Conservation (phyloP, 2,329 filamentous ascomycete genomes). For the Aspergillus ibericus region DNA sequence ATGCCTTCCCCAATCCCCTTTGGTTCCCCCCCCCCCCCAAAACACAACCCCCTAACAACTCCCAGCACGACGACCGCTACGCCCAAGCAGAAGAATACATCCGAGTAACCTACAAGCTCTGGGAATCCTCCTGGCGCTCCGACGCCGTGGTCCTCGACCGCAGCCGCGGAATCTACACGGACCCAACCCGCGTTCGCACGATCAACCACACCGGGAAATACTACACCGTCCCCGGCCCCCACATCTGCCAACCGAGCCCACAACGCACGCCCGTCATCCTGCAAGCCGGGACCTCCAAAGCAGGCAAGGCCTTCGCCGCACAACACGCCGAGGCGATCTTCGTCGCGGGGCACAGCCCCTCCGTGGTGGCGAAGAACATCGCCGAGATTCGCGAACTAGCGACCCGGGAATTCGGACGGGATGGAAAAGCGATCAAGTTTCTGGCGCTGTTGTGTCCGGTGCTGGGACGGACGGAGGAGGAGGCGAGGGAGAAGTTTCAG, state of each 20-base stretch:
- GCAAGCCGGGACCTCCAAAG: slow-evolving; percentile 67
- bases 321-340: slow-evolving; percentile 73
- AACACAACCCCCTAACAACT: slow-evolving; percentile 1
- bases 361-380: slow-evolving; percentile 61
- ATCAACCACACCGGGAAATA: slow-evolving; percentile 68
- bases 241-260: slow-evolving; percentile 65
- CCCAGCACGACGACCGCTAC: slow-evolving; percentile 65
- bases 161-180: slow-evolving; percentile 60
- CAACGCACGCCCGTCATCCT: slow-evolving; percentile 69
- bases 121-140: slow-evolving; percentile 66
- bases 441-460: slow-evolving; percentile 66
- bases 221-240: slow-evolving; percentile 64
- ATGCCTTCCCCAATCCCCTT: too few relatives aligned
- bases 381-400: slow-evolving; percentile 63
- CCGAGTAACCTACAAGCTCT: slow-evolving; percentile 65
- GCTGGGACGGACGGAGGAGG: slow-evolving; percentile 64
- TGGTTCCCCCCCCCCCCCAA: background rate
- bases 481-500: slow-evolving; percentile 63
- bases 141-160: slow-evolving; percentile 65
- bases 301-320: slow-evolving; percentile 66
- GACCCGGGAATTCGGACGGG: slow-evolving; percentile 52
- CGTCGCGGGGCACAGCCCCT: slow-evolving; percentile 64
- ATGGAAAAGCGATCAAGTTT: slow-evolving; percentile 65
- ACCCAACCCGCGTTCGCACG: slow-evolving; percentile 58
- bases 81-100: slow-evolving; percentile 64